A percentile compares a stretch with the other conserved stretches of the same genome.
Evolutionary conservation across 2,329 filamentous ascomycete genomes (phyloP).

Genomic region (Albifimbria verrucaria): DNA sequence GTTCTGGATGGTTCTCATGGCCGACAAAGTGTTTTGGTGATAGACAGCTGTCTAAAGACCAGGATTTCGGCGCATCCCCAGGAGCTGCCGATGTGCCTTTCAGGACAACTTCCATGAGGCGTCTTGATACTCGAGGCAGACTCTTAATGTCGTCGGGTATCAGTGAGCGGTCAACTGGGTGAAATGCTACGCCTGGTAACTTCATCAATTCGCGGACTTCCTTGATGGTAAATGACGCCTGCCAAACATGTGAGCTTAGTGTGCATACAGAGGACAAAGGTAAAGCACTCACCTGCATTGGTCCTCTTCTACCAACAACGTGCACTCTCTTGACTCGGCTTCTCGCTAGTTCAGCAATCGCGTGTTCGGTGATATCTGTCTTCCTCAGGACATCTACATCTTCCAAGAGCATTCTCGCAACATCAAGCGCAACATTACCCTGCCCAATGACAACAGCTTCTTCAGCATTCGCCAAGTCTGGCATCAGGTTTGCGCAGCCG

Average conservation of each 20-base stretch:
- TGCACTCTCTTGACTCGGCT: slow-evolving; percentile 77
- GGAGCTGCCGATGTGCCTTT: slow-evolving; percentile 63
- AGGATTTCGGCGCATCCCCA: slow-evolving; percentile 58
- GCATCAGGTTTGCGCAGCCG: slow-evolving; percentile 69
- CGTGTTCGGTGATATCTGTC: slow-evolving; percentile 87
- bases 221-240: slow-evolving; percentile 94
- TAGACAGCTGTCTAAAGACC: slow-evolving; percentile 85
- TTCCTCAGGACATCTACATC: slow-evolving; percentile 69
- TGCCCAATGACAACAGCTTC: slow-evolving; percentile 89
- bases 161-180: slow-evolving; percentile 62
- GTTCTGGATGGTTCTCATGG: slow-evolving; percentile 37
- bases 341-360: slow-evolving; percentile 67
- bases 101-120: slow-evolving; percentile 75
- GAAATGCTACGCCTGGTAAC: slow-evolving; percentile 68
- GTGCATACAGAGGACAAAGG: neutral
- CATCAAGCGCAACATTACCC: slow-evolving; percentile 93
- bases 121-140: slow-evolving; percentile 72
- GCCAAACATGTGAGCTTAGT: slow-evolving; percentile 4
- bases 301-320: slow-evolving; percentile 85
- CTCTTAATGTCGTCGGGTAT: slow-evolving; percentile 64
- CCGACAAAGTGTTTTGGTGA: slow-evolving; percentile 68
- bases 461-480: slow-evolving; percentile 71
- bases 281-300: slow-evolving; percentile 64
- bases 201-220: slow-evolving; percentile 86
- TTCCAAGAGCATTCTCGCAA: slow-evolving; percentile 81